Evolutionary conservation across 2,329 filamentous ascomycete genomes (phyloP).

Genomic region (Ascochyta lentis): DNA sequence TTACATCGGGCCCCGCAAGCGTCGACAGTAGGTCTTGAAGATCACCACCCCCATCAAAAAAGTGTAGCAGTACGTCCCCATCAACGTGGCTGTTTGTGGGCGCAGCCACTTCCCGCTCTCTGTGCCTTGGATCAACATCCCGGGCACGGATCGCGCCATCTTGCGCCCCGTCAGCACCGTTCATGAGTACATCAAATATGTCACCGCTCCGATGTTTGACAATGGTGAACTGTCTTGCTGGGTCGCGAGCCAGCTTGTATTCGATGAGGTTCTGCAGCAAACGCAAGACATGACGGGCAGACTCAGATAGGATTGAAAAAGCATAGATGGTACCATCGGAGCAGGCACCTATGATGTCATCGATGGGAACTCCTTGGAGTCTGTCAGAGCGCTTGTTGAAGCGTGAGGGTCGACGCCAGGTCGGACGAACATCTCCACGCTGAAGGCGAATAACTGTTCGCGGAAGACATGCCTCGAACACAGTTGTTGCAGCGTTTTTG

Average conservation of each 20-base stretch:
- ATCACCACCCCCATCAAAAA: constrained; percentile 36
- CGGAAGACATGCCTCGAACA: constrained; percentile 54
- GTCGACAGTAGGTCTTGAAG: constrained; percentile 20
- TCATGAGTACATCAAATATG: constrained; percentile 33
- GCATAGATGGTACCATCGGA: constrained; percentile 60
- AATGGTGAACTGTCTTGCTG: constrained; percentile 18
- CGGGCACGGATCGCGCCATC: constrained; percentile 25
- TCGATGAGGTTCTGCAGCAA: constrained; percentile 72
- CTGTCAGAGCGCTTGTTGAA: constrained; percentile 13
- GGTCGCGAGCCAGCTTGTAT: constrained; percentile 25
- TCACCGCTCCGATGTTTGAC: constrained; percentile 25
- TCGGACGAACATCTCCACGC: constrained; percentile 53
- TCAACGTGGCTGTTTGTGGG: constrained; percentile 49
- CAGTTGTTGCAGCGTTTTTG: constrained; percentile 36
- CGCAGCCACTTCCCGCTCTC: constrained; percentile 21
- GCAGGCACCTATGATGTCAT: constrained; percentile 58
- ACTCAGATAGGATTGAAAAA: constrained; percentile 69
- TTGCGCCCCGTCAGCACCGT: constrained; percentile 29
- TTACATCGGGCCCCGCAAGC: constrained; percentile 29
- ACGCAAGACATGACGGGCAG: constrained; percentile 72
- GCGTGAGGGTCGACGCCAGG: constrained; percentile 38
- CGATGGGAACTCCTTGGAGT: constrained; percentile 50
- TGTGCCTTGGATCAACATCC: constrained; percentile 36
- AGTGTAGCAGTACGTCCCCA: constrained; percentile 49
- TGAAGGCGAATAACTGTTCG: constrained; percentile 58